Base-by-base conservation (phyloP, 805 yeast genomes). In the Diddensiella caesifluorescens region DNA sequence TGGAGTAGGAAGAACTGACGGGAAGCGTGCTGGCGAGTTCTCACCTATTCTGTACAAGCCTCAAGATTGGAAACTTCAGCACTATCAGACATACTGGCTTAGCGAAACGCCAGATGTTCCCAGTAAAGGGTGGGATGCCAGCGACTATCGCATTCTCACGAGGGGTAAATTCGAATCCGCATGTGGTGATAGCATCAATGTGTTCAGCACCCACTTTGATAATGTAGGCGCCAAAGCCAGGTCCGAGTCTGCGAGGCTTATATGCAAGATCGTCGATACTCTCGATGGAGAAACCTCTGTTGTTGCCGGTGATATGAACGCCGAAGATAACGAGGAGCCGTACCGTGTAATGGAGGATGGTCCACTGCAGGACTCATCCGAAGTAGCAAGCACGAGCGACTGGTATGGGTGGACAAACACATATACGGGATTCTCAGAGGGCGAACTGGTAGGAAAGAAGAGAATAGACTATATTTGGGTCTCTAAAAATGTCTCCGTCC, bases 231-330 rank as follows among this genome's bases (percentile, higher is more conserved):
- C 58, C 19, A 60, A 49, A 1, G 73, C 77, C n/a, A 58, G 79
- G 45, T 48, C 55, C 22, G 66, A 70, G 38, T 67, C 75, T 4
- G 71, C 74, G 4, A 65, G 69, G 35, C 48, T 74, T 45, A 67
- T 71, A 32, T 61, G 65, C n/a, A 18, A 38, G n/a, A 45, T 45
- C 27, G 69, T 47, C 63, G 63, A 61, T 16, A 65, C 70, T 2
- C 18, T 34, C 7, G 38, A 22, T 9, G 66, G 68, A 2, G 25
- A n/a, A 9, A 27, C 27, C 10, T 27, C 21, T 5, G 61, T 74
- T 38, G 59, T 77, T n/a, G 59, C 68, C 12, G 83, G 83, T 2
- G 82, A 77, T 53, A 72, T 79, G 61, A 79, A 79, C 52, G 69
- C 78, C 27, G 62, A 66, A 38, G 69, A 72, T 1, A 49, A 57